Evolutionary conservation across 1,139 yeast species (phyloP).

Genomic region (Yamadazyma atmosphaerica): DNA sequence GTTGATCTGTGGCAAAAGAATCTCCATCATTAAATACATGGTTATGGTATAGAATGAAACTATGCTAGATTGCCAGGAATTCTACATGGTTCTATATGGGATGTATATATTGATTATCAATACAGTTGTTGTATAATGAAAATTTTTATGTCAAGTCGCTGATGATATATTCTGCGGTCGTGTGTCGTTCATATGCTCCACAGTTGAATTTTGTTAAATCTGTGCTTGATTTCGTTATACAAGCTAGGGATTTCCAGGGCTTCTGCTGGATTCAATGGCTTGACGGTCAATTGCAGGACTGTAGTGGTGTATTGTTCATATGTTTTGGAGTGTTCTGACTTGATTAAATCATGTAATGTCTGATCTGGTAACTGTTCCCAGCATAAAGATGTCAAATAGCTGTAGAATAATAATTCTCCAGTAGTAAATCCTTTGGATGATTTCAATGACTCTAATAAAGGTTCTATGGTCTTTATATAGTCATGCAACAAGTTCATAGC

Average conservation of each 20-base stretch:
- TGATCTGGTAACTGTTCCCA: constrained; percentile 42
- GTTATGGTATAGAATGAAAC: constrained; percentile 44
- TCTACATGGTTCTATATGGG: not conserved
- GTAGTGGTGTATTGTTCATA: not conserved
- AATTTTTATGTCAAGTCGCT: constrained; percentile 5
- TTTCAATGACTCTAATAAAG: not conserved
- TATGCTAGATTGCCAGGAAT: constrained; percentile 49
- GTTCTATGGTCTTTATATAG: constrained; percentile 27
- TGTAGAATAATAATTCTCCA: constrained; percentile 16
- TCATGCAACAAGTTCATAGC: constrained; percentile 46
- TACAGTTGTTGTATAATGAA: not conserved
- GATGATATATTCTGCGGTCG: no score
- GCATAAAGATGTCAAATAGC: constrained; percentile 41
- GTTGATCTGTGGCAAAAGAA: constrained; percentile 40
- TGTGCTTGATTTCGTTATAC: constrained; percentile 28
- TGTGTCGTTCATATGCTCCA: not conserved
- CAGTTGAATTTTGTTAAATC: not conserved
- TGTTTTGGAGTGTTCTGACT: constrained; percentile 1
- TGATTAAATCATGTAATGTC: constrained; percentile 25
- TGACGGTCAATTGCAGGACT: not conserved
- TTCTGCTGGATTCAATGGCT: constrained; percentile 15
- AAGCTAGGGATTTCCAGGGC: constrained; percentile 36
- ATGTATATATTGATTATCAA: constrained; percentile 2
- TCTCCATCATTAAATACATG: constrained; percentile 50
- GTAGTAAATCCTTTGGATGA: constrained; percentile 4